These are phyloP conservation scores for Metarhizium album DNA, from an alignment of 2,329 filamentous ascomycete species.

Conservation along the genomic window DNA sequence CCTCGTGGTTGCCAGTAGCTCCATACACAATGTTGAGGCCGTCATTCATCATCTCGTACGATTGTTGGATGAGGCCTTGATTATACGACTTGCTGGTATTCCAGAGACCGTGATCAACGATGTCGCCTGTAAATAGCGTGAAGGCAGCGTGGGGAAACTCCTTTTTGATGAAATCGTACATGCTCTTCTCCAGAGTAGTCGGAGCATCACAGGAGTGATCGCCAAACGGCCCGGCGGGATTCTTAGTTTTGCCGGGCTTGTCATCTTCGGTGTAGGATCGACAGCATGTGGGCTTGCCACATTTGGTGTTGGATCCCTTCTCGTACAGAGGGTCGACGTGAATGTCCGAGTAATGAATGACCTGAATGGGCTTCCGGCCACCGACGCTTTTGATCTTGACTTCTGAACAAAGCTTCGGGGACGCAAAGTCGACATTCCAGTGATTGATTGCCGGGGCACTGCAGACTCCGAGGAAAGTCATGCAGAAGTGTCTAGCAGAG, in stretches of 20 bases:
- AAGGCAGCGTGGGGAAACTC: slow-evolving; percentile 36
- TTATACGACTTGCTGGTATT: slow-evolving; percentile 26
- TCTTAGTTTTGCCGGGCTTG: slow-evolving; percentile 30
- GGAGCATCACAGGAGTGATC: slow-evolving; percentile 42
- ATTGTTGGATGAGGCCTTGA: slow-evolving; percentile 25
- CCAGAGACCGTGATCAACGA: slow-evolving; percentile 41
- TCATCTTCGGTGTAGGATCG: slow-evolving; percentile 35
- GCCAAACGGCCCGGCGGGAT: slow-evolving; percentile 39
- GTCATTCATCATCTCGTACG: slow-evolving; percentile 35
- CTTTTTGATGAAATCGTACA: slow-evolving; percentile 39
- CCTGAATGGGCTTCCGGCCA: slow-evolving; percentile 33
- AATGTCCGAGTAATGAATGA: slow-evolving; percentile 49
- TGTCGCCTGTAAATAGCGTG: slow-evolving; percentile 46
- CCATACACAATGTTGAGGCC: slow-evolving; percentile 36
- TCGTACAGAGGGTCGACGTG: slow-evolving; percentile 46
- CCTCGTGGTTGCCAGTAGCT: slow-evolving; percentile 47
- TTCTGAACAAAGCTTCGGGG: slow-evolving; percentile 20
- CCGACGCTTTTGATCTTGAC: slow-evolving; percentile 23
- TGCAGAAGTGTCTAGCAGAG: slow-evolving; percentile 40
- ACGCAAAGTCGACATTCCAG: slow-evolving; percentile 32
- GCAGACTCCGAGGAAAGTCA: slow-evolving; percentile 40
- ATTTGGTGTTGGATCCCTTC: slow-evolving; percentile 40
- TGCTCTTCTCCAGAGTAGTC: slow-evolving; percentile 37
- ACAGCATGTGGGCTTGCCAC: slow-evolving; percentile 48
- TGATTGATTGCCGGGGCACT: slow-evolving; percentile 32